These are phyloP conservation scores for Protomyces gravidus DNA, from an alignment of 1,139 yeast genomes.

Conservation along the genomic window DNA sequence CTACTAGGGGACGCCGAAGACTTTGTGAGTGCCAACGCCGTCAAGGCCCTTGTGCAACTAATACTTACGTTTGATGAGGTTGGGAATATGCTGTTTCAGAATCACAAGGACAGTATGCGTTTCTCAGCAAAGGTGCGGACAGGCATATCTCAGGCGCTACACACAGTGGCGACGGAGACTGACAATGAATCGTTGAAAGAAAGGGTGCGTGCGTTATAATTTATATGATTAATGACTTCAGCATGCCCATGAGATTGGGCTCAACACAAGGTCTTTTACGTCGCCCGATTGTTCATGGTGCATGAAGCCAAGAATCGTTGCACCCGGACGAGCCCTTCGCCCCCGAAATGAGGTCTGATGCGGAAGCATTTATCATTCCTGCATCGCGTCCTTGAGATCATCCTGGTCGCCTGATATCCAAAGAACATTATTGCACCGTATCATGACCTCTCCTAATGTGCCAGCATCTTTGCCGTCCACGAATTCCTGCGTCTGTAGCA, in stretches of 20 bases:
- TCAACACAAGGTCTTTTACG: too few relatives aligned
- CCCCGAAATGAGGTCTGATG: background rate
- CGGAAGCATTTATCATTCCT: conserved; percentile 24
- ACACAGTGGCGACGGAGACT: background rate
- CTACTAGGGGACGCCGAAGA: conserved; percentile 79
- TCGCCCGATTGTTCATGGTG: background rate
- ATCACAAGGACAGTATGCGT: background rate
- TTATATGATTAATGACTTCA: too few relatives aligned
- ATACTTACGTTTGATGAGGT: conserved; percentile 2
- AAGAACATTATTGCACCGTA: conserved; percentile 28
- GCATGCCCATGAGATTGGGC: too few relatives aligned
- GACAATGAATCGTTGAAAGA: background rate
- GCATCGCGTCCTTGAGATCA: conserved; percentile 33
- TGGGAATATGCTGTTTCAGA: background rate
- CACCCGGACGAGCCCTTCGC: background rate
- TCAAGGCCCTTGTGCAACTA: conserved; percentile 55
- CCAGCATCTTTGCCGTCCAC: conserved; percentile 55
- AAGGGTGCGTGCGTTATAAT: too few relatives aligned
- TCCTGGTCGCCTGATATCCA: conserved; percentile 26
- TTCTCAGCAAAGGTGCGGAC: background rate
- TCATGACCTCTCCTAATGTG: conserved; percentile 68
- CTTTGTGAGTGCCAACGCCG: conserved; percentile 74
- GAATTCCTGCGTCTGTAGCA: conserved; percentile 65
- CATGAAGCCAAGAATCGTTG: background rate
- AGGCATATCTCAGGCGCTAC: background rate